Conservation (phyloP, 495 filamentous ascomycete species). For the Aspergillus saccharolyticus region DNA sequence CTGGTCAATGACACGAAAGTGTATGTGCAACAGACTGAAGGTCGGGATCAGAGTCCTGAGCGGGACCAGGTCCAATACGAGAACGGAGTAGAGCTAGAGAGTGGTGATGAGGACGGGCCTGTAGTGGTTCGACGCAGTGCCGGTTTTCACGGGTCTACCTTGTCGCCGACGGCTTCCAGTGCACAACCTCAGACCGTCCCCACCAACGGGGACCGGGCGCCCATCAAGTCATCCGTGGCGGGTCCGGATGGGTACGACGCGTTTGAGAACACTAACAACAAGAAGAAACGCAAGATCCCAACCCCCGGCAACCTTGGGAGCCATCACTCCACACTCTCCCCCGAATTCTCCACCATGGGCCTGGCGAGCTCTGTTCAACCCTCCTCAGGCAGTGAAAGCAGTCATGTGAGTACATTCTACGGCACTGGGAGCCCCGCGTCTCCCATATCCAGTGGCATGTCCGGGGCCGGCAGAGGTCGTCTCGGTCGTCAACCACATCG, state of each 20-base stretch:
- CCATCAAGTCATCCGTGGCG: constrained; percentile 31
- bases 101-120: constrained; percentile 43
- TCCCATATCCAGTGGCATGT: constrained; percentile 56
- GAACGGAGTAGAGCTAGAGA: constrained; percentile 38
- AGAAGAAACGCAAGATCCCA: constrained; percentile 98
- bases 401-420: constrained; percentile 52
- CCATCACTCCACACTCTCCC: constrained; percentile 59
- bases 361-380: constrained; percentile 45
- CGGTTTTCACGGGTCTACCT: constrained; percentile 36
- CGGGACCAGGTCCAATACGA: constrained; percentile 40
- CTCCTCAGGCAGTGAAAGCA: constrained; percentile 38
- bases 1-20: constrained; percentile 40
- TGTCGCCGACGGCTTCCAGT: constrained; percentile 31
- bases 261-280: constrained; percentile 98
- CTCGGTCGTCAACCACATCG: constrained; percentile 56
- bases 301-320: constrained; percentile 65
- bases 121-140: constrained; percentile 43
- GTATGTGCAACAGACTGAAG: constrained; percentile 42
- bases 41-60: constrained; percentile 45
- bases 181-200: constrained; percentile 23
- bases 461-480: constrained; percentile 74
- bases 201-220: constrained; percentile 24
- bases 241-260: constrained; percentile 87
- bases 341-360: constrained; percentile 58
- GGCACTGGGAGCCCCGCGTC: constrained; percentile 48